Evolutionary conservation across 2,329 filamentous ascomycete species (phyloP).

Genomic region (Colletotrichum abscissum): DNA sequence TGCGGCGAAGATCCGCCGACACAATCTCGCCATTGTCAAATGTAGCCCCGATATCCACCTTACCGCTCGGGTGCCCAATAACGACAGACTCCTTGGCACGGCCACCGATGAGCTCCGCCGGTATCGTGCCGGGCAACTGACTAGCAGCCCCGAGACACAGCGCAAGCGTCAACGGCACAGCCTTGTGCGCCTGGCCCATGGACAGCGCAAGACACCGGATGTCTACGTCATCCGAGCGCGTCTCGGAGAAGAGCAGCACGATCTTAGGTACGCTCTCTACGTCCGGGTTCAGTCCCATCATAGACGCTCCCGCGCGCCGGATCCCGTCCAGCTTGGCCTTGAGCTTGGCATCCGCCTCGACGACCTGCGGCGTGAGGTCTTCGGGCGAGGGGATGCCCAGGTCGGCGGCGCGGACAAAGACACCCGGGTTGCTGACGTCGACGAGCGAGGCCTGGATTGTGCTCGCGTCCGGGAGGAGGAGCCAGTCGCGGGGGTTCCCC

Average conservation of each 20-base stretch:
- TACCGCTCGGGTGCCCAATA: constrained; percentile 60
- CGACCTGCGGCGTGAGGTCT: constrained; percentile 39
- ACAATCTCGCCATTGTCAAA: constrained; percentile 52
- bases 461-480: constrained; percentile 43
- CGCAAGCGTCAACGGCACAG: constrained; percentile 53
- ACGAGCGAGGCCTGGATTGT: constrained; percentile 49
- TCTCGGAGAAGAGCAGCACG: constrained; percentile 52
- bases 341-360: constrained; percentile 46
- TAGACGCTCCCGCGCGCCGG: constrained; percentile 47
- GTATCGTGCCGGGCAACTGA: constrained; percentile 54
- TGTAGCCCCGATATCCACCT: constrained; percentile 57
- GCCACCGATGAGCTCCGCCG: constrained; percentile 44
- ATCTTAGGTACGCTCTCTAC: constrained; percentile 56
- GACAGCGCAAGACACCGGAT: constrained; percentile 59
- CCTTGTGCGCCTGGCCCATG: constrained; percentile 58
- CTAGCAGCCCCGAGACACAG: constrained; percentile 53
- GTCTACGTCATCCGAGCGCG: constrained; percentile 44
- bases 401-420: constrained; percentile 49
- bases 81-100: constrained; percentile 44
- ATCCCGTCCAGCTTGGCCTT: constrained; percentile 49
- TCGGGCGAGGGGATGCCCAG: constrained; percentile 40
- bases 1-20: constrained; percentile 58
- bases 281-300: constrained; percentile 53
- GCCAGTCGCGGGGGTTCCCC: constrained; percentile 46
- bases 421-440: constrained; percentile 55